phyloP scores from a whole-genome alignment of 108 stramenopile genomes.

The Skeletonema potamos region DNA sequence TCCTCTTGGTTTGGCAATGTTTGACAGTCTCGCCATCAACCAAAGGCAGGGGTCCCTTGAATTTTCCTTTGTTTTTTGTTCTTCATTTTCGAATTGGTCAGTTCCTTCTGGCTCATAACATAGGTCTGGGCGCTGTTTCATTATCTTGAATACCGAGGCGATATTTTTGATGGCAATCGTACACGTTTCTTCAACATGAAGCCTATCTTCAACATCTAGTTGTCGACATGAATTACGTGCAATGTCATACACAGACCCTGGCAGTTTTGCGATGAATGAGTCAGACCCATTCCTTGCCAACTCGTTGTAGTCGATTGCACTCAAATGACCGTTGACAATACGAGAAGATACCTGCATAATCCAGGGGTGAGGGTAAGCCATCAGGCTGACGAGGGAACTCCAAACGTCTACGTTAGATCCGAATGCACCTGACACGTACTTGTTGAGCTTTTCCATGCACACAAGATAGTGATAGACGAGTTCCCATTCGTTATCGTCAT shows the following conservation, averaged over 20 bases:
- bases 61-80: slow-evolving; percentile 9
- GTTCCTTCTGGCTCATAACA: slow-evolving; percentile 42
- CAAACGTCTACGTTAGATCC: slow-evolving; percentile 45
- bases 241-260: slow-evolving; percentile 64
- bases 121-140: slow-evolving; percentile 58
- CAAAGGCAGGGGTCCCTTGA: slow-evolving; percentile 60
- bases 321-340: slow-evolving; percentile 52
- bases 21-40: slow-evolving; percentile 73
- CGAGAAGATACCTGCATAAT: slow-evolving; percentile 67
- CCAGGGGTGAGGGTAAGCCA: slow-evolving; percentile 77
- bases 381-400: slow-evolving; percentile 49
- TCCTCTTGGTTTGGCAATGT: slow-evolving; percentile 80
- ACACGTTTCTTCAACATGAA: slow-evolving; percentile 55
- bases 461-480: slow-evolving; percentile 67
- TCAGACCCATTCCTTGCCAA: slow-evolving; percentile 22
- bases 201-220: slow-evolving; percentile 63
- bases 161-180: slow-evolving; percentile 66
- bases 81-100: slow-evolving; percentile 26
- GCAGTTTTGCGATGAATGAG: slow-evolving; percentile 43
- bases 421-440: slow-evolving; percentile 17
- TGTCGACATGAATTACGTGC: slow-evolving; percentile 70
- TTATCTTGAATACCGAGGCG: slow-evolving; percentile 58
- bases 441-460: slow-evolving; percentile 63
- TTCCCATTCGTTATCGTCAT: slow-evolving; percentile 64
- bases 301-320: slow-evolving; percentile 25